These are phyloP conservation scores for Sarocladiaceae sp. DNA, from an alignment of 2,329 filamentous ascomycete genomes.

Conservation along the genomic window DNA sequence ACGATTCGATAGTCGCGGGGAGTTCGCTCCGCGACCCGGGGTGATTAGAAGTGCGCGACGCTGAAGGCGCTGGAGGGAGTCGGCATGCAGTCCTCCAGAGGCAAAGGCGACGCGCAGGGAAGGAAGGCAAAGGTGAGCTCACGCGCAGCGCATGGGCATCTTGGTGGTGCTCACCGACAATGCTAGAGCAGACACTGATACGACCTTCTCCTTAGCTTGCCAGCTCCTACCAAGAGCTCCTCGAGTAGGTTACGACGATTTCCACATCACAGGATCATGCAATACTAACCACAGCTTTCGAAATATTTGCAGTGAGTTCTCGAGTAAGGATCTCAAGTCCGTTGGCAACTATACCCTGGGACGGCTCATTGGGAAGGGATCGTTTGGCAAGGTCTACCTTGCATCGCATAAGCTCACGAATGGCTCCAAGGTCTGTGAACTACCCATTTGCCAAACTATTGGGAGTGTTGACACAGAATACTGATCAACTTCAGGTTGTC, in stretches of 20 bases:
- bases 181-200: conserved; percentile 1
- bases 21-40: not conserved
- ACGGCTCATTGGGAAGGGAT: conserved; percentile 91
- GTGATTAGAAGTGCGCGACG: not conserved
- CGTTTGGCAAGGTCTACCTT: conserved; percentile 97
- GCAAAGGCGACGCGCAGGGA: conserved; percentile 53
- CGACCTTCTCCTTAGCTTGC: conserved; percentile 62
- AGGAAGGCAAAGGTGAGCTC: conserved; percentile 59
- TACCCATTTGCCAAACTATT: conserved; percentile 11
- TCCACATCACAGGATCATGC: not conserved
- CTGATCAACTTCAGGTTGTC: conserved; percentile 64
- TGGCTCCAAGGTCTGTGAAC: conserved; percentile 84
- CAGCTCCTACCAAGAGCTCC: conserved; percentile 91
- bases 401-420: conserved; percentile 96
- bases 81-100: conserved; percentile 51
- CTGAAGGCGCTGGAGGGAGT: not conserved
- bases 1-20: not conserved
- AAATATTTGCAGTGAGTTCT: conserved; percentile 70
- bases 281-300: not conserved
- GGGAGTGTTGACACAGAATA: no score
- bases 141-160: no score
- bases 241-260: conserved; percentile 63
- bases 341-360: conserved; percentile 95
- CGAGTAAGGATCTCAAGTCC: conserved; percentile 80
- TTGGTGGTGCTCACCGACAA: not conserved